Base-by-base conservation (phyloP, 176 grass and related monocot genomes). In the Oryza brachyantha region DNA sequence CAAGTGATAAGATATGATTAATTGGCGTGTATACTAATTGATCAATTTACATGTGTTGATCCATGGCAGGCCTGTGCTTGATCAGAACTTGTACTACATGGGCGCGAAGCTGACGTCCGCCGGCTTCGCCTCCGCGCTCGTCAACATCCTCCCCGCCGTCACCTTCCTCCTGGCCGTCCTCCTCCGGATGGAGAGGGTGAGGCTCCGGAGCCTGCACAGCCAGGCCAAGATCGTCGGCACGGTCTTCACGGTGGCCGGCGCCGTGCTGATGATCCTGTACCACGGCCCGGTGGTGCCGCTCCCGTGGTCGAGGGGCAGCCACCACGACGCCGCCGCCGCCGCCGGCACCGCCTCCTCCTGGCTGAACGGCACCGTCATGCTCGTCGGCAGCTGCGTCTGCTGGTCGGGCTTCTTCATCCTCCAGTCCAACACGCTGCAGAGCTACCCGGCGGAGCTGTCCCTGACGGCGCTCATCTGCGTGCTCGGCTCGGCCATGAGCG, bases 251-350 rank as follows among this genome's bases (percentile, higher is more conserved):
- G 88, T 98, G 34, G 83, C 61, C 43, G 96, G 92, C 61, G 92
- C 96, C 13, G 32, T 95, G 85, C 81, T 98, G 0, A 98, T 98
- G 96, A 85, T 93, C 71, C n/a, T 98, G 26, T 98, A 93, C 90
- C 86, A 86, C 66, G 96, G 96, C 35, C 90, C 92, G 1, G 88
- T 75, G 1, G 85, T 98, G 69, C 84, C 64, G 25, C 89, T 98
- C 43, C 84, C 84, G 28, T 98, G 96, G 95, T 79, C 91, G 72
- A 84, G 67, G 66, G 77, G 64, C 8, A 63, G 68, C 71, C 80
- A 90, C 70, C 35, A 78, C 27, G 6, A 5, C 26, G 19, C 50
- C 6, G 48, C 64, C 3, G 29, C 71, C 2, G 81, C 36, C 10
- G 72, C 66, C 14, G 62, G 70, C 1, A 72, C 41, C 8, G 73